Evolutionary conservation across 805 yeast species (phyloP).

Genomic region (Kodamaea kakaduensis): DNA sequence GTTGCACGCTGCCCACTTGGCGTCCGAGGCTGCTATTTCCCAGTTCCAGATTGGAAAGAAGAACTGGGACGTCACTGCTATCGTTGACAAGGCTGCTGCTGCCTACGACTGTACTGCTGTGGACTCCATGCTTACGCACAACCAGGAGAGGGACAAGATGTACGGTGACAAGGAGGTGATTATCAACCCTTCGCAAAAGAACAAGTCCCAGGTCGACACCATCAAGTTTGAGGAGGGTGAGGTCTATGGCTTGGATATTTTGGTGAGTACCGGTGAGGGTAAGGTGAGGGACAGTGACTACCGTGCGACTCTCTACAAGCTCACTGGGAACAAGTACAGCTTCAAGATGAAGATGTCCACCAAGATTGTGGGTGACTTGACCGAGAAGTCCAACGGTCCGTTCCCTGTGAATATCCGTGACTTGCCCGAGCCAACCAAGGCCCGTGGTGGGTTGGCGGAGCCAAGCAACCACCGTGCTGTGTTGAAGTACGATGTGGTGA

Average conservation of each 20-base stretch:
- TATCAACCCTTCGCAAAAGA: slow-evolving; percentile 67
- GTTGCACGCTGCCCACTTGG: slow-evolving; percentile 67
- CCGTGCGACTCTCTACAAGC: slow-evolving; percentile 67
- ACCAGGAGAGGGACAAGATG: slow-evolving; percentile 61
- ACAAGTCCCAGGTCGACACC: slow-evolving; percentile 59
- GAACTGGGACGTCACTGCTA: slow-evolving; percentile 71
- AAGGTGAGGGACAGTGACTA: slow-evolving; percentile 57
- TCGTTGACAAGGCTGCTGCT: slow-evolving; percentile 59
- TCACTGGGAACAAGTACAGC: slow-evolving; percentile 64
- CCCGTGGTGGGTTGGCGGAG: slow-evolving; percentile 72
- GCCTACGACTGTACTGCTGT: slow-evolving; percentile 57
- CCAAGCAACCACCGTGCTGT: slow-evolving; percentile 64
- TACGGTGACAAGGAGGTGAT: slow-evolving; percentile 76
- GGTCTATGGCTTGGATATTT: slow-evolving; percentile 72
- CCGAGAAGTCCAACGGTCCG: slow-evolving; percentile 53
- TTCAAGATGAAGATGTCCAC: slow-evolving; percentile 72
- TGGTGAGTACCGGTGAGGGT: slow-evolving; percentile 66
- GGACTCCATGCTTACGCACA: slow-evolving; percentile 74
- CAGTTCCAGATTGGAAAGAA: slow-evolving; percentile 61
- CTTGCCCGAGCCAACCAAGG: slow-evolving; percentile 65
- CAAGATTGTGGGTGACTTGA: slow-evolving; percentile 60
- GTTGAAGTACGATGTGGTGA: slow-evolving; percentile 62
- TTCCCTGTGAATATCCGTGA: slow-evolving; percentile 69
- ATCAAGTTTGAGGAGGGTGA: slow-evolving; percentile 68
- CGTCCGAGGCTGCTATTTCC: slow-evolving; percentile 77